These are phyloP conservation scores for Xylaria flabelliformis DNA, from an alignment of 495 filamentous ascomycete genomes.

Conservation along the genomic window DNA sequence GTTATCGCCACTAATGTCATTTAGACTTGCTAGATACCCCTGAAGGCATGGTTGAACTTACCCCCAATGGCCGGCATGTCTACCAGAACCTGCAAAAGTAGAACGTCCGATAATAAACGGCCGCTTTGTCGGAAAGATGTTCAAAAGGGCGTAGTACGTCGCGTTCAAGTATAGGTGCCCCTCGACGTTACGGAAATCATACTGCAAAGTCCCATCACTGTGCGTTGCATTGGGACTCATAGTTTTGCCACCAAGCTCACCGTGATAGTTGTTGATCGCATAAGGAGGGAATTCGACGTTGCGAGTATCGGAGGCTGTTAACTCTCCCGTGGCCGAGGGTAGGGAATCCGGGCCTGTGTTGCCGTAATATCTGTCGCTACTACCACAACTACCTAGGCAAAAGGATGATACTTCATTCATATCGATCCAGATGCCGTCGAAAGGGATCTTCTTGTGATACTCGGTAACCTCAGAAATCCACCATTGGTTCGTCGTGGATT, in stretches of 20 bases:
- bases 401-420: slow-evolving; percentile 86
- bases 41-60: slow-evolving; percentile 23
- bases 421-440: slow-evolving; percentile 91
- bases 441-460: slow-evolving; percentile 67
- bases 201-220: slow-evolving; percentile 71
- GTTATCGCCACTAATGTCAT: slow-evolving; percentile 67
- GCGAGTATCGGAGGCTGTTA: slow-evolving; percentile 71
- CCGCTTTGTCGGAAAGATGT: slow-evolving; percentile 67
- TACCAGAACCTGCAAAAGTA: slow-evolving; percentile 81
- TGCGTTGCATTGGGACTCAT: slow-evolving; percentile 82
- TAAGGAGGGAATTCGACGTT: slow-evolving; percentile 83
- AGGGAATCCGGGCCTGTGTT: slow-evolving; percentile 61
- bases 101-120: slow-evolving; percentile 88
- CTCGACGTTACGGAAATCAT: slow-evolving; percentile 81
- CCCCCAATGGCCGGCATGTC: slow-evolving; percentile 87
- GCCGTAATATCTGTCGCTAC: slow-evolving; percentile 69
- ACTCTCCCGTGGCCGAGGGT: slow-evolving; percentile 63
- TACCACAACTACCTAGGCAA: slow-evolving; percentile 81
- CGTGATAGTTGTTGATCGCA: slow-evolving; percentile 78
- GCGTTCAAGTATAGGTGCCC: slow-evolving; percentile 81
- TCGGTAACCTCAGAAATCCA: slow-evolving; percentile 72
- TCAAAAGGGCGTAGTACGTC: slow-evolving; percentile 75
- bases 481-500: slow-evolving; percentile 65
- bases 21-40: neutral
- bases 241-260: slow-evolving; percentile 76